Evolutionary conservation across 176 grass and related monocot genomes (phyloP).

Genomic region (Hordeum marinum): DNA sequence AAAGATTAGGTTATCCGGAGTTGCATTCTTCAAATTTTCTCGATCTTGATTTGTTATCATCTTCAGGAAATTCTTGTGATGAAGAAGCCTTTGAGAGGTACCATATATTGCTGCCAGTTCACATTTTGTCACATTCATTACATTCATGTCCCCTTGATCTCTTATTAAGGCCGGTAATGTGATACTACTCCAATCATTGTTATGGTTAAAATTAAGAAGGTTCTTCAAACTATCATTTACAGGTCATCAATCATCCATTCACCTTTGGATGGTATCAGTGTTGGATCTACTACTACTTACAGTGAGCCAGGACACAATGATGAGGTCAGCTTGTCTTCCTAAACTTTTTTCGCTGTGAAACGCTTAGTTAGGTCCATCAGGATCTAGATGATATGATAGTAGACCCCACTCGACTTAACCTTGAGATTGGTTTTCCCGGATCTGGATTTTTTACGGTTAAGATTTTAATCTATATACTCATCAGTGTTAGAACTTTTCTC

Average conservation of each 20-base stretch:
- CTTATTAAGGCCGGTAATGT: neutral
- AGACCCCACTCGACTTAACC: neutral
- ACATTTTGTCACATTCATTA: neutral
- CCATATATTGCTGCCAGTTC: constrained; percentile 5
- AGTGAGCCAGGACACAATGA: constrained; percentile 33
- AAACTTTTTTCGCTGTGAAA: neutral
- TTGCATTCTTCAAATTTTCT: constrained; percentile 90
- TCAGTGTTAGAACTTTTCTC: neutral
- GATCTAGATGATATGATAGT: neutral
- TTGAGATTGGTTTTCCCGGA: neutral
- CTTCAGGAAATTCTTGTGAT: constrained; percentile 83
- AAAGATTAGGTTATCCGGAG: constrained; percentile 56
- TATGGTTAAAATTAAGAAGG: neutral
- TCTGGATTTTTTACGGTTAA: neutral
- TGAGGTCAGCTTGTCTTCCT: constrained; percentile 33
- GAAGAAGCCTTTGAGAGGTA: constrained; percentile 84
- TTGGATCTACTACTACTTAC: constrained; percentile 49
- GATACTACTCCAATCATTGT: neutral
- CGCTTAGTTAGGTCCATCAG: neutral
- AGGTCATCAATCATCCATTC: constrained; percentile 80
- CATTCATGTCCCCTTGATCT: neutral
- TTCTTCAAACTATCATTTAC: constrained; percentile 25
- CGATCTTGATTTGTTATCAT: constrained; percentile 81
- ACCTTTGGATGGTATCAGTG: constrained; percentile 46
- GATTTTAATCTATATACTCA: neutral